phyloP scores from a whole-genome alignment of 768 basidiomycete species.

The Hericium coralloides region DNA sequence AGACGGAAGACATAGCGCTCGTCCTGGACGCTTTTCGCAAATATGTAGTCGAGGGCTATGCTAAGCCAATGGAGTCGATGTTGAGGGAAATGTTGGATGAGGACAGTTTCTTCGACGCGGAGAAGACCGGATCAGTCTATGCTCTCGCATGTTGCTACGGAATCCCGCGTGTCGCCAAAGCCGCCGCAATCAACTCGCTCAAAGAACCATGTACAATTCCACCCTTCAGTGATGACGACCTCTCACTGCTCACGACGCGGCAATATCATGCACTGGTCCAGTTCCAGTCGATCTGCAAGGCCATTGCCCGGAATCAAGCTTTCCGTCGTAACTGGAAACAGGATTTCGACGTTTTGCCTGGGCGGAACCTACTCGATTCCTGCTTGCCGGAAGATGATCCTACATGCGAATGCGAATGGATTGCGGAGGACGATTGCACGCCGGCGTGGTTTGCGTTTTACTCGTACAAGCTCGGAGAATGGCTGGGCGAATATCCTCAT shows the following conservation, averaged over 20 bases:
- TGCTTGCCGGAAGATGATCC: not conserved
- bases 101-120: not conserved
- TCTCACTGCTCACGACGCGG: not conserved
- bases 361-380: not conserved
- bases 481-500: too few relatives aligned
- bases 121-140: not conserved
- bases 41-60: not conserved
- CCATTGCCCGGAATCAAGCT: too few relatives aligned
- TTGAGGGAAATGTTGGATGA: not conserved
- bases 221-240: not conserved
- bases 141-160: not conserved
- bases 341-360: not conserved
- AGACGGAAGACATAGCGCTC: not conserved
- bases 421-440: not conserved
- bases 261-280: not conserved
- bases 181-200: not conserved
- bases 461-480: too few relatives aligned
- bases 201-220: not conserved
- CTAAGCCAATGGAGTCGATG: not conserved
- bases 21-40: not conserved
- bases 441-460: not conserved
- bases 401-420: not conserved
- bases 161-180: not conserved
- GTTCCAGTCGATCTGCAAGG: not conserved
- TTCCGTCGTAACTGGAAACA: too few relatives aligned